Percentiles rank a stretch among this genome's conserved stretches.
These are phyloP conservation scores for Soucietia sequanensis DNA, from an alignment of 805 yeast genomes.

Conservation along the genomic window DNA sequence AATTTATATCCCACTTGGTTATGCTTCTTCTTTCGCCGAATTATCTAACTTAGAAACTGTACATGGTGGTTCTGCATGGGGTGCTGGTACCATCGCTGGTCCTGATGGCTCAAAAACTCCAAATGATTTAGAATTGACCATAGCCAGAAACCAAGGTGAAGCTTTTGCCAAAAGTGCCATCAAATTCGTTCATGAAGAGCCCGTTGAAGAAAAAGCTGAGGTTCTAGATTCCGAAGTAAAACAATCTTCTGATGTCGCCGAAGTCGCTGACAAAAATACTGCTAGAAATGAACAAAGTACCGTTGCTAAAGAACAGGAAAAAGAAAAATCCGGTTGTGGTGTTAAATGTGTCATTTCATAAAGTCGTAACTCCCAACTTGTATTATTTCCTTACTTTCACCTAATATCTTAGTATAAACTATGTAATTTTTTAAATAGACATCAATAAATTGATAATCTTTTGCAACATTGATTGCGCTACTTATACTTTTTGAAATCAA, in stretches of 20 bases:
- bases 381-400: too few species aligned
- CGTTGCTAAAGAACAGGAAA: slow-evolving; percentile 8
- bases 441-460: too few species aligned
- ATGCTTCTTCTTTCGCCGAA: slow-evolving; percentile 53
- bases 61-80: slow-evolving; percentile 87
- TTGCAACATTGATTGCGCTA: too few species aligned
- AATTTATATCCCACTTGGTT: slow-evolving; percentile 76
- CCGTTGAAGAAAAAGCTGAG: too few species aligned
- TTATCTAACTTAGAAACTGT: slow-evolving; percentile 59
- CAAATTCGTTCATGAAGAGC: slow-evolving; percentile 12
- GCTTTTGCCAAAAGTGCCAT: slow-evolving; percentile 38
- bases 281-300: slow-evolving; percentile 9
- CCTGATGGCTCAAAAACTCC: slow-evolving; percentile 75
- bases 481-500: too few species aligned
- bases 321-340: neutral
- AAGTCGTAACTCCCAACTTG: too few species aligned
- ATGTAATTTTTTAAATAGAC: too few species aligned
- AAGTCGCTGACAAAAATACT: slow-evolving; percentile 5
- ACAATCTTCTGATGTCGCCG: neutral
- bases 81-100: slow-evolving; percentile 78
- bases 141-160: slow-evolving; percentile 69
- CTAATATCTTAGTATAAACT: too few species aligned
- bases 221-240: too few species aligned
- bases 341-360: too few species aligned
- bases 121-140: slow-evolving; percentile 56